Percentiles rank a stretch among this genome's conserved stretches.
phyloP scores from a whole-genome alignment of 2,329 filamentous ascomycete species.

The Penicillium sp. region DNA sequence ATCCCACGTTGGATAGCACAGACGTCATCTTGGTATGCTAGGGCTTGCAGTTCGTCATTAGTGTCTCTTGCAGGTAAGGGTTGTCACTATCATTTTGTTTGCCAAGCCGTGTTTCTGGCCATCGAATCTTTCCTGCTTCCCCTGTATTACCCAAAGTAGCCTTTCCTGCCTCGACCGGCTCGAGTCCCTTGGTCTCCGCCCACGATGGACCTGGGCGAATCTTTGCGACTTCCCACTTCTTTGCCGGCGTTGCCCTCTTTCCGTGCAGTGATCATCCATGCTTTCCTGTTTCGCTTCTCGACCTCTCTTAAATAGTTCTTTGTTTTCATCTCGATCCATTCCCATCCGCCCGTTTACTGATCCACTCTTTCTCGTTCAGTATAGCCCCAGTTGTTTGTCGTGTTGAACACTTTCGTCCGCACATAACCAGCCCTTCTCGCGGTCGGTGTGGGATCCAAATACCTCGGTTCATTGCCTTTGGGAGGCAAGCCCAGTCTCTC shows the following conservation, averaged over 20 bases:
- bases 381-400: conserved; percentile 11
- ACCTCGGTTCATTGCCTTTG: conserved; percentile 23
- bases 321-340: conserved; percentile 4
- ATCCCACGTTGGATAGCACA: conserved; percentile 21
- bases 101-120: not conserved
- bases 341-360: conserved; percentile 13
- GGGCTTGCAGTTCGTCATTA: conserved; percentile 17
- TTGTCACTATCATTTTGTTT: conserved; percentile 5
- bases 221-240: conserved; percentile 23
- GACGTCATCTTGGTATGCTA: conserved; percentile 27
- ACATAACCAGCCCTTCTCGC: conserved; percentile 18
- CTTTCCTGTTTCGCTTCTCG: conserved; percentile 2
- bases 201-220: conserved; percentile 5
- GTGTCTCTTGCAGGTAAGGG: conserved; percentile 23
- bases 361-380: conserved; percentile 15
- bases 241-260: conserved; percentile 11
- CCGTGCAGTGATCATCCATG: not conserved
- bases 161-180: conserved; percentile 7
- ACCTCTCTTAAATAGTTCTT: not conserved
- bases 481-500: conserved; percentile 24
- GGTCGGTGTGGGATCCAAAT: conserved; percentile 26
- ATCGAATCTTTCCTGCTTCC: not conserved
- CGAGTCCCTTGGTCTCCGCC: conserved; percentile 5
- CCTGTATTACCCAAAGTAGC: not conserved
- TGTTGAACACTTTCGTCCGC: conserved; percentile 22